Base-by-base conservation (phyloP, 2,329 filamentous ascomycete genomes). In the Ophiostoma sp. region DNA sequence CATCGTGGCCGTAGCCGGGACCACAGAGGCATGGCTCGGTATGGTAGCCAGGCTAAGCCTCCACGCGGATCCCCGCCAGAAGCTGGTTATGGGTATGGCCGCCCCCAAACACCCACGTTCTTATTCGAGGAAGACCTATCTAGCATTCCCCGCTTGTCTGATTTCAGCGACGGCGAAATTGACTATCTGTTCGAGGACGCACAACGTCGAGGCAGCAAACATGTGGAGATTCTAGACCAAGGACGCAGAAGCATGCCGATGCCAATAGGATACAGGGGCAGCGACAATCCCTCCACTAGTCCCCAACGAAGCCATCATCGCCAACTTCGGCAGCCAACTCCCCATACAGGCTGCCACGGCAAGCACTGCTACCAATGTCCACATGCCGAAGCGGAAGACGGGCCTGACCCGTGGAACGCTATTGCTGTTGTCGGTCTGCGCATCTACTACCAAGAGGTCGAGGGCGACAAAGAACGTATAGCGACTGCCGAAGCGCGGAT, bases 401-500 rank as follows among this genome's bases (percentile, higher is more conserved):
- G 27, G 73, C 10, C 64, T 41, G 83, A 87, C 36, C 83, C 85
- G 0, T 89, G 87, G 87, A 89, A 89, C 75, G 86, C 87, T 0
- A 81, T 89, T 13, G 85, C 82, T 20, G 85, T 88, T 17, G 82
- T 89, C 0, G 86, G 87, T 0, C 77, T 89, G 70, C 82, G 86
- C 27, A 82, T 89, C 7, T 89, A 88, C 76, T 83, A 85, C 77
- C 83, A 83, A 54, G 44, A 39, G 73, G 78, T 76, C 8, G 69
- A 65, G 1, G 72, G 71, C 17, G 72, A 68, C 13, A 64, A 64
- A 62, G 52, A 23, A 52, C 67, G 65, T 0, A 10, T 23, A 8
- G 64, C 41, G 1, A 41, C 65, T 33, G 65, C 23, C 33, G 8
- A 35, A n/a, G 67, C 36, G 3, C 17, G 23, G 67, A 4, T 13